phyloP scores from a whole-genome alignment of 768 basidiomycete species.

The Podaxis rugospora region DNA sequence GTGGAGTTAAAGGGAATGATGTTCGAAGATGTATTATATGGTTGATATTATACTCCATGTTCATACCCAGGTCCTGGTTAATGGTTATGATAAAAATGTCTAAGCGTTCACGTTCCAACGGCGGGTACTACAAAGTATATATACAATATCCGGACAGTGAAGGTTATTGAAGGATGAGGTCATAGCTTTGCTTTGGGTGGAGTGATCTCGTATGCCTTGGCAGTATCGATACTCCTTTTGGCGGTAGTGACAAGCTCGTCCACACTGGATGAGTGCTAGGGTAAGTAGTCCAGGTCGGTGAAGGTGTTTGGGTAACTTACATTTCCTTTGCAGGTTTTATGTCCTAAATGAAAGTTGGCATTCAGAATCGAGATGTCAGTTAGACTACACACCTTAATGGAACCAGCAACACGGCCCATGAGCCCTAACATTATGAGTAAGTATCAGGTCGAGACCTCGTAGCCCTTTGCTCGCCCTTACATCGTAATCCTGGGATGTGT shows the following conservation, averaged over 20 bases:
- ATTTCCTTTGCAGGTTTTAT: constrained; percentile 85
- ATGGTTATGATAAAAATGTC: background rate
- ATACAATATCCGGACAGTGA: background rate
- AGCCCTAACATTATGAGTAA: constrained; percentile 42
- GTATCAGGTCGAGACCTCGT: background rate
- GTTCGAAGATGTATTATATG: too few relatives aligned
- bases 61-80: background rate
- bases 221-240: constrained; percentile 46
- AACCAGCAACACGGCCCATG: constrained; percentile 76
- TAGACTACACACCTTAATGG: constrained; percentile 53
- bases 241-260: constrained; percentile 80
- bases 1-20: too few relatives aligned
- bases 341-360: constrained; percentile 50
- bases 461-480: constrained; percentile 33
- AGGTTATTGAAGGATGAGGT: background rate
- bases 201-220: constrained; percentile 33
- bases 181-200: constrained; percentile 47
- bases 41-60: too few relatives aligned
- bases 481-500: constrained; percentile 52
- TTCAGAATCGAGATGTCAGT: constrained; percentile 67
- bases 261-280: constrained; percentile 39
- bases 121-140: background rate
- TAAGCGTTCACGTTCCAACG: background rate
- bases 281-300: constrained; percentile 11
- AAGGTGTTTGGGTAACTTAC: constrained; percentile 35